phyloP scores from a whole-genome alignment of 2,329 filamentous ascomycete genomes.

The Calonectria hongkongensis region DNA sequence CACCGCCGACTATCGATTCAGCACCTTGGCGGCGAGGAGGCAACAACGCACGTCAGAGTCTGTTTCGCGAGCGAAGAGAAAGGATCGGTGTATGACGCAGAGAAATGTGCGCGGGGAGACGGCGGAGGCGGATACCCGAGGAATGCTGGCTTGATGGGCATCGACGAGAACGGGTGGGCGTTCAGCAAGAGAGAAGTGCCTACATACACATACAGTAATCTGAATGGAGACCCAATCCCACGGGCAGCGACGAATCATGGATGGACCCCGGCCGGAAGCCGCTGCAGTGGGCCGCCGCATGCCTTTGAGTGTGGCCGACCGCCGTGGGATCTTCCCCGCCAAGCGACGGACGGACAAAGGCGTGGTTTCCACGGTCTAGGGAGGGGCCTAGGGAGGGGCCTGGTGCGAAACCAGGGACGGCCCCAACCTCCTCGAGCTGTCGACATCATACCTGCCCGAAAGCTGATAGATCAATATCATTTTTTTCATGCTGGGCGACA shows the following conservation, averaged over 20 bases:
- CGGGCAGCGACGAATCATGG: conserved; percentile 32
- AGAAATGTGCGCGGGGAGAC: conserved; percentile 3
- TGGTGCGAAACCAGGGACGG: conserved; percentile 27
- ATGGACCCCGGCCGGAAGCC: conserved; percentile 15
- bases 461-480: conserved; percentile 32
- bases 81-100: background rate
- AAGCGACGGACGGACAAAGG: conserved; percentile 30
- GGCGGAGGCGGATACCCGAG: conserved; percentile 25
- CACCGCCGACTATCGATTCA: conserved; percentile 39
- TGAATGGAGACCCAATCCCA: conserved; percentile 28
- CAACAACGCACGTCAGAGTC: conserved; percentile 2
- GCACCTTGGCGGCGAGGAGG: background rate
- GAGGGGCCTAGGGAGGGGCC: conserved; percentile 15
- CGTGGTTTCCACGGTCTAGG: background rate
- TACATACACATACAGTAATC: no score
- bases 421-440: conserved; percentile 20
- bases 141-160: conserved; percentile 26
- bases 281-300: conserved; percentile 34
- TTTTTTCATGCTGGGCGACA: conserved; percentile 18
- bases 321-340: conserved; percentile 31
- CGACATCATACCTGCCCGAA: conserved; percentile 28
- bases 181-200: background rate
- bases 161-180: conserved; percentile 21
- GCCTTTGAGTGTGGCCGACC: conserved; percentile 23
- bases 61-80: conserved; percentile 12